Evolutionary conservation across 2,329 filamentous ascomycete genomes (phyloP), one percentile per base, ranked within the genome.

Genomic region (Apiospora arundinis): DNA sequence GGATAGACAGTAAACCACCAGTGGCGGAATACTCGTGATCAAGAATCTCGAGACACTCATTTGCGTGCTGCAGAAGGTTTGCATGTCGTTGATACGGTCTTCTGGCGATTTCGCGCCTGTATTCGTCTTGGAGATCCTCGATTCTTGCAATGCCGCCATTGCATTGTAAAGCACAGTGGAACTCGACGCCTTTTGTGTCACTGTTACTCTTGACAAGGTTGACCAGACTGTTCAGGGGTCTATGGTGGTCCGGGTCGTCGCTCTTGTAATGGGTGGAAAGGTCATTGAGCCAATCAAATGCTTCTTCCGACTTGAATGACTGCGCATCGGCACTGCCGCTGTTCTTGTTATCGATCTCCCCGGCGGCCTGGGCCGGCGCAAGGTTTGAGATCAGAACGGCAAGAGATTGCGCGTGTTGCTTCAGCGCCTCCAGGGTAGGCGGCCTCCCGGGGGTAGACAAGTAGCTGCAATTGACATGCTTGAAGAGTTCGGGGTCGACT

Each of bases 341-440:
- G 21, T 74, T 76, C 3, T 74, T 74, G 11, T 75, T 74, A 28
- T 81, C 74, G n/a, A 83, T 75, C 21, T 81, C 77, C 65, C 77
- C 76, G 1, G 75, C 74, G 12, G 73, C 74, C 8, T 80, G 77
- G 11, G 81, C 83, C 5, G 87, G 81, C 2, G 81, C 82, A 14
- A 90, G 78, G 56, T 82, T 79, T 3, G 82, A 82, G 73, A 91
- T 89, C 67, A 91, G 82, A 18, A 85, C 82, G 45, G 82, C 80
- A 21, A 91, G 83, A n/a, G 87, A 85, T 70, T 90, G 89, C 0
- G 88, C 87, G 73, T 91, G 89, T 75, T 89, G 85, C 78, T 91
- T 91, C 46, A 91, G 82, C 1, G 87, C 82, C 0, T 87, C 80
- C n/a, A 91, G 81, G 0, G 88, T 90, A 1, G 88, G 88, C 4